These are phyloP conservation scores for Fomitopsis palustris DNA, from an alignment of 1,284 basidiomycete genomes.

Conservation along the genomic window DNA sequence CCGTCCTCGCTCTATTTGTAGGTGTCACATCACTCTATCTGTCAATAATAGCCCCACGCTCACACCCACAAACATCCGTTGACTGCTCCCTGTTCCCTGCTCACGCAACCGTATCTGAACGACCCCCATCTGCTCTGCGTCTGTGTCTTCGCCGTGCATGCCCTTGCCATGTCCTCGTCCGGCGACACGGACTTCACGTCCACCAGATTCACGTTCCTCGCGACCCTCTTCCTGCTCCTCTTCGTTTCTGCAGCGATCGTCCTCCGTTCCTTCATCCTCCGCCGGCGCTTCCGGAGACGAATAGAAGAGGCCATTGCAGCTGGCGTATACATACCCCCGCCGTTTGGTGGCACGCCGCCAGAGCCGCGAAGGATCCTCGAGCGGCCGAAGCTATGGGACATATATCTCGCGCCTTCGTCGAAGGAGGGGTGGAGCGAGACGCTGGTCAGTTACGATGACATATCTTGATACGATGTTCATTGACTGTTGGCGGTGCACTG, in stretches of 20 bases:
- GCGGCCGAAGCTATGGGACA: slow-evolving; percentile 53
- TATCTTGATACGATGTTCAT: not conserved
- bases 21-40: slow-evolving; percentile 6
- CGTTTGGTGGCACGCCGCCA: slow-evolving; percentile 28
- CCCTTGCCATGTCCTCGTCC: not conserved
- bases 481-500: not conserved
- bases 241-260: slow-evolving; percentile 62
- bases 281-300: slow-evolving; percentile 52
- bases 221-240: slow-evolving; percentile 63
- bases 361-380: slow-evolving; percentile 39
- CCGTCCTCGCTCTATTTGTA: slow-evolving; percentile 19
- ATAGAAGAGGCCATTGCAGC: slow-evolving; percentile 48
- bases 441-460: slow-evolving; percentile 35
- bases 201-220: slow-evolving; percentile 64
- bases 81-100: not conserved
- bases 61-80: not conserved
- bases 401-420: slow-evolving; percentile 35
- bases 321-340: slow-evolving; percentile 36
- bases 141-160: slow-evolving; percentile 1
- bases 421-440: slow-evolving; percentile 44
- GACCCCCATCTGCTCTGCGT: slow-evolving; percentile 19
- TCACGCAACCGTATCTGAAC: slow-evolving; percentile 25
- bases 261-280: slow-evolving; percentile 55
- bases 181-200: not conserved
- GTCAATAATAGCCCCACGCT: not conserved